These are phyloP conservation scores for Cardiospermum halicacabum DNA, from an alignment of 345 rosid species.

Conservation along the genomic window DNA sequence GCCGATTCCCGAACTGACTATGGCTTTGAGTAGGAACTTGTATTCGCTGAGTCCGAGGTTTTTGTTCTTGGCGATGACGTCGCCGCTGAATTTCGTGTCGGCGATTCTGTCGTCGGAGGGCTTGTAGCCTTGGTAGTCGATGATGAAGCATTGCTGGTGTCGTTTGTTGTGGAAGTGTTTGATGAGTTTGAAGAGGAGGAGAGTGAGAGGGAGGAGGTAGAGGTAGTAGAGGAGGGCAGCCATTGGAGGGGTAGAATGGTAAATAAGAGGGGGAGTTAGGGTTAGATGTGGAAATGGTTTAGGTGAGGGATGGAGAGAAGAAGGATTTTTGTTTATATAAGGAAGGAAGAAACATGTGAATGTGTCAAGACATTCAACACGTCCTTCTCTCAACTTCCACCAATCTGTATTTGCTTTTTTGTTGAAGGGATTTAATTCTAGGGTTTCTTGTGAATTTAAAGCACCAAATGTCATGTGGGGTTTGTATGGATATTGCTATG, in stretches of 20 bases:
- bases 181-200: conserved; percentile 32
- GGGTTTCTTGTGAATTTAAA: too few relatives aligned
- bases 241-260: conserved; percentile 23
- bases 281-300: too few relatives aligned
- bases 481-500: too few relatives aligned
- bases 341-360: conserved; percentile 25
- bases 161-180: conserved; percentile 35
- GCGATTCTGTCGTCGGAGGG: conserved; percentile 57
- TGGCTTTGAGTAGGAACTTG: conserved; percentile 62
- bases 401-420: conserved; percentile 25
- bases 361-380: conserved; percentile 15
- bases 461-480: too few relatives aligned
- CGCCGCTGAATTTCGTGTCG: conserved; percentile 41
- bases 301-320: not conserved
- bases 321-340: not conserved
- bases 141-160: conserved; percentile 49
- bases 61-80: conserved; percentile 37
- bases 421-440: conserved; percentile 18
- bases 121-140: conserved; percentile 60
- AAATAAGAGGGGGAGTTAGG: not conserved
- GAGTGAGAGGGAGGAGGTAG: conserved; percentile 26
- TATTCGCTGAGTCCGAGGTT: conserved; percentile 53
- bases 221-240: conserved; percentile 34
- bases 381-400: conserved; percentile 39
- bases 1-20: conserved; percentile 66